Evolutionary conservation across 2,329 filamentous ascomycete species (phyloP).

Genomic region (Diaporthe australafricana): DNA sequence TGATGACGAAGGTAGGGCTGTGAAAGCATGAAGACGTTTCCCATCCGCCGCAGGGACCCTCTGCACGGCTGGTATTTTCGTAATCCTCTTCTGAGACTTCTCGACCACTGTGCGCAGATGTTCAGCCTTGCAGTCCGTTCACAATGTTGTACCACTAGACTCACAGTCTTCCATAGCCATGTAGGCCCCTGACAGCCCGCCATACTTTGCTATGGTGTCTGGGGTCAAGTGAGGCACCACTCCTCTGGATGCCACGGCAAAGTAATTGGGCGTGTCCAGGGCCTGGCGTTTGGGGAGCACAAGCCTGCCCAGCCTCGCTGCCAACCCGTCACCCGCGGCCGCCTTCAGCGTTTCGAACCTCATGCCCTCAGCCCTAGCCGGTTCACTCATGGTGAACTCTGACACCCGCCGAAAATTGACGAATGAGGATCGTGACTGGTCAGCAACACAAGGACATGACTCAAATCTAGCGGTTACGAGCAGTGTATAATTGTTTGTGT

Average conservation of each 20-base stretch:
- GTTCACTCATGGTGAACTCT: slow-evolving; percentile 38
- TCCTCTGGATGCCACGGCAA: slow-evolving; percentile 85
- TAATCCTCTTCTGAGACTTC: slow-evolving; percentile 51
- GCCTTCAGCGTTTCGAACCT: slow-evolving; percentile 61
- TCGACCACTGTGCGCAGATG: slow-evolving; percentile 64
- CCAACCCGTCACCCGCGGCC: slow-evolving; percentile 52
- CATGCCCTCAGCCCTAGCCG: slow-evolving; percentile 42
- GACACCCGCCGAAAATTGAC: neutral
- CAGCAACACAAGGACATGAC: slow-evolving; percentile 21
- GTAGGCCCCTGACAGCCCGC: slow-evolving; percentile 77
- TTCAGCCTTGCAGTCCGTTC: neutral
- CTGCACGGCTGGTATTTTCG: slow-evolving; percentile 58
- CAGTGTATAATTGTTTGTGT: neutral
- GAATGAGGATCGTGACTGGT: neutral
- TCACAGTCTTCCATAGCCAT: slow-evolving; percentile 93
- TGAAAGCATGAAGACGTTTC: slow-evolving; percentile 80
- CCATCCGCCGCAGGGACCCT: slow-evolving; percentile 51
- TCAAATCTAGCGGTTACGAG: neutral
- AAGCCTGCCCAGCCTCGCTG: slow-evolving; percentile 76
- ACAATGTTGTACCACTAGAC: slow-evolving; percentile 47
- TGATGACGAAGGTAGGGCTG: slow-evolving; percentile 73
- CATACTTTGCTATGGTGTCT: slow-evolving; percentile 78
- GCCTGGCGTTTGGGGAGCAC: slow-evolving; percentile 69
- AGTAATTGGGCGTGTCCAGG: slow-evolving; percentile 86
- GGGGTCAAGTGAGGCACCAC: slow-evolving; percentile 89